Base-by-base conservation (phyloP, 345 rosid species). In the Lepidium sativum region DNA sequence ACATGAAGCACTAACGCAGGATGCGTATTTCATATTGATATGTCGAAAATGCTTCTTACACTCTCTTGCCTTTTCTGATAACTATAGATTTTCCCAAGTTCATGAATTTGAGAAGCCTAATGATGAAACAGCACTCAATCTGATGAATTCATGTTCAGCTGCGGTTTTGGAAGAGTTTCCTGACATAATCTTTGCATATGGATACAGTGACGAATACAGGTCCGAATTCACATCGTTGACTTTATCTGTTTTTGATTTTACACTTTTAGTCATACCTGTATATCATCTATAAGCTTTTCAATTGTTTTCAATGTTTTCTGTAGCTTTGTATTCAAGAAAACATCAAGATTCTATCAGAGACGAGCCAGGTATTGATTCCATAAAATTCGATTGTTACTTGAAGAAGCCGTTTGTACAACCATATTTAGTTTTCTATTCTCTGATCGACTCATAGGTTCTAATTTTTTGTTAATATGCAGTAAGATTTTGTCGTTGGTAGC, bases 261-360 rank as follows among this genome's bases (percentile, higher is more conserved):
- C 47, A 8, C 15, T 13, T 32, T 5, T 5, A 29, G n/a, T 13
- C 40, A 4, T 21, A 18, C 43, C 2, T 60, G 9, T 49, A 17
- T 16, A 2, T 45, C 23, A 15, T 56, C 6, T 17, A 7, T 33
- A 49, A 27, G 51, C 17, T 32, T 45, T 25, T 13, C 18, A 29
- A 44, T 8, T 55, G 34, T 48, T 55, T 14, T 17, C 3, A 17
- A n/a, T 39, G 11, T 72, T 2, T 13, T 47, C 60, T 50, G 21
- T 87, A 92, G 96, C 80, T 92, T 92, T 77, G 80, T 83, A 48
- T 85, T 89, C 75, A 87, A 89, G 88, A 85, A 81, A 76, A 81
- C 82, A 21, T 75, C 92, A 20, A 83, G 77, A 63, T 89, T 89
- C 82, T 87, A 92, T 74, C 90, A 85, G 69, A 80, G 98, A 67